Evolutionary conservation across 2,329 filamentous ascomycete genomes (phyloP).

Genomic region (Rutstroemia sp.): DNA sequence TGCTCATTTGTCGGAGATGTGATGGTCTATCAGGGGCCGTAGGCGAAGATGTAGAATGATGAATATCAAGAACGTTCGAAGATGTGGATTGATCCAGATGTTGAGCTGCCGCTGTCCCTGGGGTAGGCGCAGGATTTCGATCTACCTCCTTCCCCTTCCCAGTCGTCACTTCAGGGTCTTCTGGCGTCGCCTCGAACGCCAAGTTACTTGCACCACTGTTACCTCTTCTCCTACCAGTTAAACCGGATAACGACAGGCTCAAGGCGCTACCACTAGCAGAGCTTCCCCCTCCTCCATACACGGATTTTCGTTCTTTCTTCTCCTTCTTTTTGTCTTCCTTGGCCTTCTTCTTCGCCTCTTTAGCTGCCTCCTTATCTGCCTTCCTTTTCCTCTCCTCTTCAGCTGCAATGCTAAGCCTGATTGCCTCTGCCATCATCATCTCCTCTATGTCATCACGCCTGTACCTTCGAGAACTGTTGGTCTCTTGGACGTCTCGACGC

Average conservation of each 20-base stretch:
- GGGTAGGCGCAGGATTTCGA: conserved; percentile 31
- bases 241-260: conserved; percentile 45
- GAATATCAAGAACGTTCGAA: conserved; percentile 29
- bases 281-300: conserved; percentile 37
- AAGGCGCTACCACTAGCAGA: conserved; percentile 58
- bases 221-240: conserved; percentile 44
- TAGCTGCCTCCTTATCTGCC: conserved; percentile 71
- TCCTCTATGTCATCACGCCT: conserved; percentile 87
- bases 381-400: conserved; percentile 90
- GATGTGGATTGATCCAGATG: conserved; percentile 19
- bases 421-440: conserved; percentile 98
- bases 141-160: conserved; percentile 67
- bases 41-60: conserved; percentile 36
- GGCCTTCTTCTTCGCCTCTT: conserved; percentile 77
- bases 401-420: conserved; percentile 79
- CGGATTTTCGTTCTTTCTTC: conserved; percentile 49
- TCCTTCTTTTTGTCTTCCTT: conserved; percentile 72
- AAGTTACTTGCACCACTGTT: conserved; percentile 55
- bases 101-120: conserved; percentile 13
- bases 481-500: conserved; percentile 26
- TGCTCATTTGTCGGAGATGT: conserved; percentile 77
- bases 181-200: conserved; percentile 46
- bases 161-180: conserved; percentile 31
- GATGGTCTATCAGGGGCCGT: conserved; percentile 55
- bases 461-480: conserved; percentile 36